These are phyloP conservation scores for Chlamydomonas schloesseri DNA, from an alignment of 139 green algal genomes.

Conservation along the genomic window DNA sequence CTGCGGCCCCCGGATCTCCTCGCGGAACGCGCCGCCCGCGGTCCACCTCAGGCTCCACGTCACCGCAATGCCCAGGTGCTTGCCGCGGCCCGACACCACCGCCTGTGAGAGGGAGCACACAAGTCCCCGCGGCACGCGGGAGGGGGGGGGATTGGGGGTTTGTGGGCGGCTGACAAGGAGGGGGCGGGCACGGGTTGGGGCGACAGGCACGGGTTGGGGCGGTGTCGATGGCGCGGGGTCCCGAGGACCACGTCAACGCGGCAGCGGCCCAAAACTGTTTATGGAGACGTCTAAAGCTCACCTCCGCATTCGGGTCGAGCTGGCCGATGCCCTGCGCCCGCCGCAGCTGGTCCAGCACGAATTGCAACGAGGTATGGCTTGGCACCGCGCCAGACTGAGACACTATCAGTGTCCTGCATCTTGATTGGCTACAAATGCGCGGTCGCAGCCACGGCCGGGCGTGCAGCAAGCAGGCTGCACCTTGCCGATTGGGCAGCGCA, in stretches of 20 bases:
- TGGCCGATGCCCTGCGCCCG: not conserved
- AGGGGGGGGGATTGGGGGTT: not conserved
- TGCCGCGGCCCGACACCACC: constrained; percentile 33
- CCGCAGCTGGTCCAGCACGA: constrained; percentile 4
- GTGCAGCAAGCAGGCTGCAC: too few relatives aligned
- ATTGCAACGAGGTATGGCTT: not conserved
- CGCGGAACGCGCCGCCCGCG: constrained; percentile 44
- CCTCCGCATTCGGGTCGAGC: constrained; percentile 2
- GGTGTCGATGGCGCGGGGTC: too few relatives aligned
- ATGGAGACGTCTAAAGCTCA: not conserved
- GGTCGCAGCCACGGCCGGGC: too few relatives aligned
- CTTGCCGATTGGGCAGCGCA: too few relatives aligned
- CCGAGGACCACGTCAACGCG: too few relatives aligned
- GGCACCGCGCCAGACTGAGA: too few relatives aligned
- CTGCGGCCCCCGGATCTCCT: constrained; percentile 53
- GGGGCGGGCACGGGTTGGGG: too few relatives aligned
- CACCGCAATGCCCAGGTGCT: constrained; percentile 58
- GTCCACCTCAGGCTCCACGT: constrained; percentile 50
- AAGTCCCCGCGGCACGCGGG: not conserved
- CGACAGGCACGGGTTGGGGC: too few relatives aligned
- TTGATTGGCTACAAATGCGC: too few relatives aligned
- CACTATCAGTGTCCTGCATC: too few relatives aligned
- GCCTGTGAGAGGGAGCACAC: not conserved
- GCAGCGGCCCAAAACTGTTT: not conserved
- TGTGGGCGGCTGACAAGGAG: not conserved